Evolutionary conservation across 2,329 filamentous ascomycete species (phyloP).

Genomic region (Phyllosticta citrichinensis): DNA sequence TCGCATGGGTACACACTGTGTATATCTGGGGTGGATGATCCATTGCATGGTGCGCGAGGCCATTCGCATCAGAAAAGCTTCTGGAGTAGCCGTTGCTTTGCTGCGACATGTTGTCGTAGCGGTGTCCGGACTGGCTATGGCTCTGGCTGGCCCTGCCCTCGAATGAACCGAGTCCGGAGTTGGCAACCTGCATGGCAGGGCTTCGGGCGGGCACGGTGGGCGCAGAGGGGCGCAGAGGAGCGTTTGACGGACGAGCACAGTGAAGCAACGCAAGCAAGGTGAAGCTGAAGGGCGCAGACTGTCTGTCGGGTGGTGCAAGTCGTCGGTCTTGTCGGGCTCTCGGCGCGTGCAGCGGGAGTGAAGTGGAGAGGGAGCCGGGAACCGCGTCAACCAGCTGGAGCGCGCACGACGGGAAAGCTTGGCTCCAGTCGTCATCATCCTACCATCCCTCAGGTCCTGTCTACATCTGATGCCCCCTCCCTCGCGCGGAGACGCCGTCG

Average conservation of each 20-base stretch:
- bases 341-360: constrained; percentile 14
- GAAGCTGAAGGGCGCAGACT: not conserved
- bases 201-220: not conserved
- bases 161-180: constrained; percentile 7
- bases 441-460: no score
- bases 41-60: constrained; percentile 25
- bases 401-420: not conserved
- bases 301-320: not conserved
- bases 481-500: not conserved
- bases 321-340: not conserved
- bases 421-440: not conserved
- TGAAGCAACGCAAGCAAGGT: not conserved
- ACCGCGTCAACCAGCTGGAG: not conserved
- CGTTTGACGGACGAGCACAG: not conserved
- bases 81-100: constrained; percentile 25
- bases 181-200: constrained; percentile 11
- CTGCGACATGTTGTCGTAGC: constrained; percentile 22
- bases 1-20: constrained; percentile 28
- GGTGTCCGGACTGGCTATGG: constrained; percentile 19
- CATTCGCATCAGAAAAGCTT: constrained; percentile 29
- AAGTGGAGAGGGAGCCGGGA: constrained; percentile 14
- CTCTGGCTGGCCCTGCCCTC: constrained; percentile 11
- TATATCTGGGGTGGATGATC: constrained; percentile 40
- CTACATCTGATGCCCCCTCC: not conserved
- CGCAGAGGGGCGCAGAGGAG: not conserved